These are phyloP conservation scores for Vaccinium vitisidaea DNA, from an alignment of 148 eudicot species.

Conservation along the genomic window DNA sequence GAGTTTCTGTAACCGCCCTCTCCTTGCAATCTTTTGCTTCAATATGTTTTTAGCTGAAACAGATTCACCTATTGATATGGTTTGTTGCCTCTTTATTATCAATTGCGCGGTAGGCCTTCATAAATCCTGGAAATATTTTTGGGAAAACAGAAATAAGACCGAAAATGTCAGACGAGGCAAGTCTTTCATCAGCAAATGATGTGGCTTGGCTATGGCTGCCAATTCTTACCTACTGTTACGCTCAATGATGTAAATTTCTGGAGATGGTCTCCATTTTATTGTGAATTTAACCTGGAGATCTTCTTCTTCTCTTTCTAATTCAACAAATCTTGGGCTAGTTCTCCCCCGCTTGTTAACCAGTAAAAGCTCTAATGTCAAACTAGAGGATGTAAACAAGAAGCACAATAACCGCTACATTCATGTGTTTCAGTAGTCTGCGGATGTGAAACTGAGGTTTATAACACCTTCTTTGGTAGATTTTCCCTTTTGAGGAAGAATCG, in stretches of 20 bases:
- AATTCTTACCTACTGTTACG: not conserved
- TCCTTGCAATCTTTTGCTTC: not conserved
- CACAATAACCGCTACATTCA: not conserved
- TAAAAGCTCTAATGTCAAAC: not conserved
- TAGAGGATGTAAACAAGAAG: not conserved
- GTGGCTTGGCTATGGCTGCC: not conserved
- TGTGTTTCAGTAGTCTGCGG: not conserved
- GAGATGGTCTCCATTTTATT: not conserved
- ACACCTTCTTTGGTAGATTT: not conserved
- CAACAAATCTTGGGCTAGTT: not conserved
- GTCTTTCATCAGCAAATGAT: not conserved
- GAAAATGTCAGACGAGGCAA: not conserved
- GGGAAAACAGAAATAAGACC: not conserved
- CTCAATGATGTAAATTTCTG: not conserved
- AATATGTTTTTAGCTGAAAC: not conserved
- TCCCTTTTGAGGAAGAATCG: not conserved
- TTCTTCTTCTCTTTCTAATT: not conserved
- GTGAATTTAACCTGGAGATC: not conserved
- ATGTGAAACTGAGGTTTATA: not conserved
- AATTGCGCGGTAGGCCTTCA: not conserved
- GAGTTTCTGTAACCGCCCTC: not conserved
- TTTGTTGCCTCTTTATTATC: not conserved
- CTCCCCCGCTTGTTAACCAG: not conserved
- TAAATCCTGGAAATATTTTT: not conserved
- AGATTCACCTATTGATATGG: no score